Evolutionary conservation across 495 filamentous ascomycete species (phyloP), one percentile per base, ranked within the genome.

Genomic region (Trichoderma gamsii): DNA sequence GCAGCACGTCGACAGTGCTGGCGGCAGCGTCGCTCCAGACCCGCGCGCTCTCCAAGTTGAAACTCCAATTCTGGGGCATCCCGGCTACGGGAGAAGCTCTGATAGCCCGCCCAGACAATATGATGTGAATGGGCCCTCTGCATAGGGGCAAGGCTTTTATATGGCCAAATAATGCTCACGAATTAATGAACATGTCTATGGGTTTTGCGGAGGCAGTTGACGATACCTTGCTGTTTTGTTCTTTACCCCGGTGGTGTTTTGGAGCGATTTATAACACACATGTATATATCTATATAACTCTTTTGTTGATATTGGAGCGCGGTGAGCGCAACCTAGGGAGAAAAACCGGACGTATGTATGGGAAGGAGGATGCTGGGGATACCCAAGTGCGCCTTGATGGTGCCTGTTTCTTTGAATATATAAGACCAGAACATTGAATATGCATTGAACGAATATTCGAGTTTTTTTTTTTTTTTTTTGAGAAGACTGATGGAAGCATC

Each of bases 31-130:
- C 9, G 61, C 51, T 25, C 65, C 61, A 0, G 70, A 73, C 66
- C 66, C 68, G 51, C 71, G 74, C 71, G 73, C 76, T 4, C 64
- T 70, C 7, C 56, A 66, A 41, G 72, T 73, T 2, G 70, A 74
- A 29, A 71, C 75, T 9, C 76, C 76, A 4, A 74, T 76, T 23
- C 51, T 78, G 44, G 72, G 74, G 25, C 76, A 78, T 59, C 75
- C 76, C 1, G 76, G 76, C 2, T 74, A 76, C 51, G 74, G 76
- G 56, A 73, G 75, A 32, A 61, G 32, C 16, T 61, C 56, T 16
- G 56, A 61, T 61, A 61, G 56, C 56, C 56, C 56, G 13, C 56
- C 56, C 23, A 61, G 56, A 32, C 56, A 61, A 29, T 61, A 61
- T 12, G 56, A 61, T 32, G 56, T 61, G 23, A 11, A 61, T 16